A percentile compares a stretch with the other conserved stretches of the same genome.
Evolutionary conservation across 805 yeast genomes (phyloP).

Genomic region (Candida sphagnicola): DNA sequence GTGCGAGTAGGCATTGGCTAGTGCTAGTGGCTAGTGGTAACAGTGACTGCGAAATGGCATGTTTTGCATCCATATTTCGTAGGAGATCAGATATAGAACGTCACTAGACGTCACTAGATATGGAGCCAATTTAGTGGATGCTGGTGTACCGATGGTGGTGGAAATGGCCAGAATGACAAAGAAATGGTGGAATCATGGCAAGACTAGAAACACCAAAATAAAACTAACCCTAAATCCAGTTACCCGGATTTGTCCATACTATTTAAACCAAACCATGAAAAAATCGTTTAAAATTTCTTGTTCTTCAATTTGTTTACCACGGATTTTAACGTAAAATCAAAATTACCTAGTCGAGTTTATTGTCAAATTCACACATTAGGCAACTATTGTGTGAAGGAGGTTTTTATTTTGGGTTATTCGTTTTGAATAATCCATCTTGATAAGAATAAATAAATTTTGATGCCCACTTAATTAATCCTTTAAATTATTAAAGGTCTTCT

Average conservation of each 20-base stretch:
- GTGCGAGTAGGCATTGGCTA: too few species aligned
- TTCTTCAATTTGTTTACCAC: slow-evolving; percentile 25
- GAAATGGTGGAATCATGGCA: too few species aligned
- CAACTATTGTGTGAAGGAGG: slow-evolving; percentile 16
- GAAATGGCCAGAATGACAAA: too few species aligned
- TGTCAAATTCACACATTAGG: slow-evolving; percentile 14
- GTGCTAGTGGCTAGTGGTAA: too few species aligned
- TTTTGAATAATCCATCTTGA: slow-evolving; percentile 14
- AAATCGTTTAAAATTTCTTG: slow-evolving; percentile 6
- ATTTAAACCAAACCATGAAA: background rate
- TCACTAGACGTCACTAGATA: too few species aligned
- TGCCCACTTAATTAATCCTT: slow-evolving; percentile 12
- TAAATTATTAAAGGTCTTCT: slow-evolving; percentile 15
- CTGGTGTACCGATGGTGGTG: too few species aligned
- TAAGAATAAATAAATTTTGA: slow-evolving; percentile 6
- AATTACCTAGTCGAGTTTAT: slow-evolving; percentile 20
- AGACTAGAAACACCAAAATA: too few species aligned
- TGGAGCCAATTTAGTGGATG: too few species aligned
- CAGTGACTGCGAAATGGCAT: too few species aligned
- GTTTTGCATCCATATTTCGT: too few species aligned
- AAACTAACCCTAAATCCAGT: background rate
- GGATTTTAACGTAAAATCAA: slow-evolving; percentile 26
- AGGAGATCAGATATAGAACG: too few species aligned
- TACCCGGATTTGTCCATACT: slow-evolving; percentile 4
- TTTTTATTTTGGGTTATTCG: slow-evolving; percentile 9